These are phyloP conservation scores for Craterostigma plantagineum DNA, from an alignment of 257 asterid genomes.

Conservation along the genomic window DNA sequence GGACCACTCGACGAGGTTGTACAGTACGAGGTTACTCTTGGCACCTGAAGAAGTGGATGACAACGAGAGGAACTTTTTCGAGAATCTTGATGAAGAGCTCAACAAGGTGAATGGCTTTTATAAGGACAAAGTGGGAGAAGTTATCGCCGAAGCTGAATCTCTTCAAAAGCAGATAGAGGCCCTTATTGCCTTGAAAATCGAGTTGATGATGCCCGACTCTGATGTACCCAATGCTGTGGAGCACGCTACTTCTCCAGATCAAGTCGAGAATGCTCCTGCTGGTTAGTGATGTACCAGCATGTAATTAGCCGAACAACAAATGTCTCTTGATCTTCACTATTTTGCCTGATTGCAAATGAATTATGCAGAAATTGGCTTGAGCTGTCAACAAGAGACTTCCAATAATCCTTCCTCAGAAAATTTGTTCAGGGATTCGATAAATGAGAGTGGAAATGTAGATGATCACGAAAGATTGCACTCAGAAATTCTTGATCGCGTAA, in stretches of 20 bases:
- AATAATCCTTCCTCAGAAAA: conserved; percentile 1
- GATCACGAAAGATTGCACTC: conserved; percentile 12
- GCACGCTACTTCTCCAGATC: too few species aligned
- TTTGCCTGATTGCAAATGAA: conserved; percentile 2
- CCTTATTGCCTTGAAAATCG: conserved; percentile 43
- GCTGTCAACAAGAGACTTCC: conserved; percentile 12
- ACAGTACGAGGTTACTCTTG: conserved; percentile 31
- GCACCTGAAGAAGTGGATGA: conserved; percentile 34
- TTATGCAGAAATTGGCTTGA: conserved; percentile 13
- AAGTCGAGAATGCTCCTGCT: too few species aligned
- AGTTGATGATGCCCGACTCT: conserved; percentile 25
- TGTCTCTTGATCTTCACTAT: conserved; percentile 4
- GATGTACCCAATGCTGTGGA: conserved; percentile 12
- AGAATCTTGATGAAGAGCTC: conserved; percentile 62
- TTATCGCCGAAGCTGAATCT: conserved; percentile 28
- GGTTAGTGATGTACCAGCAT: too few species aligned
- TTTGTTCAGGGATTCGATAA: background rate
- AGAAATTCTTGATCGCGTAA: conserved; percentile 51
- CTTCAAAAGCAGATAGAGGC: conserved; percentile 62
- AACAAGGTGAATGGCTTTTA: conserved; percentile 56
- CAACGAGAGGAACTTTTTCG: conserved; percentile 33
- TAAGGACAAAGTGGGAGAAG: conserved; percentile 57
- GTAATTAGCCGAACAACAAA: background rate
- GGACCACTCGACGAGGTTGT: conserved; percentile 30
- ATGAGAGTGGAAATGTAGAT: conserved; percentile 5